These are phyloP conservation scores for Eucalyptus tenuipes DNA, from an alignment of 345 rosid genomes.

Conservation along the genomic window DNA sequence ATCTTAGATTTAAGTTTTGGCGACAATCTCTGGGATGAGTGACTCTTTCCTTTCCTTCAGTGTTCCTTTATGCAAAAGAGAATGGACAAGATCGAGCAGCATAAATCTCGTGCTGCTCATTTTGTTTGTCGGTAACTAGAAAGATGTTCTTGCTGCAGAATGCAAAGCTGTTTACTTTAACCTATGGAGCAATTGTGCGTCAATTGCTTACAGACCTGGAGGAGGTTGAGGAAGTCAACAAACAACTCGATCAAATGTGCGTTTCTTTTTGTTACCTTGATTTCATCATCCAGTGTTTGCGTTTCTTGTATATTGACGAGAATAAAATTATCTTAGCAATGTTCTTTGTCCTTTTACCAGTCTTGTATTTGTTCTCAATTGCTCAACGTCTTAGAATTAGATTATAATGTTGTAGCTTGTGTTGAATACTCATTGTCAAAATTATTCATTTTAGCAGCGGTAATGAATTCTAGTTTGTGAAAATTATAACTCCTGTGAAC, in stretches of 20 bases:
- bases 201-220: conserved; percentile 90
- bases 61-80: neutral
- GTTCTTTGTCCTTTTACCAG: neutral
- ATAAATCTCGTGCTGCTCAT: neutral
- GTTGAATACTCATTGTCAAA: neutral
- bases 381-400: neutral
- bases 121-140: neutral
- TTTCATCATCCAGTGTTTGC: neutral
- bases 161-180: conserved; percentile 83
- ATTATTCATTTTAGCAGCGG: neutral
- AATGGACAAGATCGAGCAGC: neutral
- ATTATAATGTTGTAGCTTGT: neutral
- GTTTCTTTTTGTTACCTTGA: neutral
- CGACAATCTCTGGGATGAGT: neutral
- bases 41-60: neutral
- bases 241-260: conserved; percentile 95
- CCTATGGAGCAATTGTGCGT: conserved; percentile 87
- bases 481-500: neutral
- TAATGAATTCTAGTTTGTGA: neutral
- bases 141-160: conserved; percentile 25
- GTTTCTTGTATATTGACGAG: neutral
- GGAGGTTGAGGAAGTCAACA: conserved; percentile 95
- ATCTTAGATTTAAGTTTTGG: neutral
- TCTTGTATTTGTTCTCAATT: neutral
- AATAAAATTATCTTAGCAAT: neutral